phyloP scores from a whole-genome alignment of 2,329 filamentous ascomycete species.

The Sporothrix mexicana region DNA sequence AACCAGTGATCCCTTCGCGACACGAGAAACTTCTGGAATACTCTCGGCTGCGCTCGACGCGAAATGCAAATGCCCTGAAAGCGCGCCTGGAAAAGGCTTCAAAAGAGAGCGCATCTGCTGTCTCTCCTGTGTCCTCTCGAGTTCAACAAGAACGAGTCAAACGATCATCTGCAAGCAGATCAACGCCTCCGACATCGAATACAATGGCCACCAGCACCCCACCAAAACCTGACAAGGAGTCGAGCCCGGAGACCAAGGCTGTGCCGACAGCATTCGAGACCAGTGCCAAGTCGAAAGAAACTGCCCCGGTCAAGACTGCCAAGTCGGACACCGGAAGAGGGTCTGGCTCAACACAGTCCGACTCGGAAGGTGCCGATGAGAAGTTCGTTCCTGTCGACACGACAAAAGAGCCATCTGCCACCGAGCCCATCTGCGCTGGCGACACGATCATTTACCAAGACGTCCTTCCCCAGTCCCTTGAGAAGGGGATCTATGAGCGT shows the following conservation, averaged over 20 bases:
- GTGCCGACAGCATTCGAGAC: too few species aligned
- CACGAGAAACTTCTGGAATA: slow-evolving; percentile 29
- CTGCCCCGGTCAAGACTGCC: background rate
- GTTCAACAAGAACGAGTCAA: background rate
- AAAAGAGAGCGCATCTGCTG: slow-evolving; percentile 3
- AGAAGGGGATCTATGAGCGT: slow-evolving; percentile 68
- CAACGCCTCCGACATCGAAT: background rate
- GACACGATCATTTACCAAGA: slow-evolving; percentile 77
- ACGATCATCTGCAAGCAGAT: background rate
- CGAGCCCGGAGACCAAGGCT: background rate
- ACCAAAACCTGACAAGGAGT: background rate
- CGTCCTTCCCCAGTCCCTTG: slow-evolving; percentile 65
- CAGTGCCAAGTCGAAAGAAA: background rate
- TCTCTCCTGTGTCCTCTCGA: background rate
- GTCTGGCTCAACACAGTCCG: background rate
- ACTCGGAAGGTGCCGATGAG: background rate
- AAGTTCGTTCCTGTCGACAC: slow-evolving; percentile 7
- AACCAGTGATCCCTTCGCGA: slow-evolving; percentile 7
- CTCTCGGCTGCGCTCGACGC: slow-evolving; percentile 17
- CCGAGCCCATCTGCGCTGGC: slow-evolving; percentile 73
- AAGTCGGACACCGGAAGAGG: background rate
- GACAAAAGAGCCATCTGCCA: slow-evolving; percentile 39
- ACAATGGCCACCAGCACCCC: background rate
- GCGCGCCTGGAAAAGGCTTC: background rate
- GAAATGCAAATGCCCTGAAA: background rate